A percentile compares a stretch with the other conserved stretches of the same genome.
These are phyloP conservation scores for Orbilia javanica DNA, from an alignment of 2,329 filamentous ascomycete species.

Conservation along the genomic window DNA sequence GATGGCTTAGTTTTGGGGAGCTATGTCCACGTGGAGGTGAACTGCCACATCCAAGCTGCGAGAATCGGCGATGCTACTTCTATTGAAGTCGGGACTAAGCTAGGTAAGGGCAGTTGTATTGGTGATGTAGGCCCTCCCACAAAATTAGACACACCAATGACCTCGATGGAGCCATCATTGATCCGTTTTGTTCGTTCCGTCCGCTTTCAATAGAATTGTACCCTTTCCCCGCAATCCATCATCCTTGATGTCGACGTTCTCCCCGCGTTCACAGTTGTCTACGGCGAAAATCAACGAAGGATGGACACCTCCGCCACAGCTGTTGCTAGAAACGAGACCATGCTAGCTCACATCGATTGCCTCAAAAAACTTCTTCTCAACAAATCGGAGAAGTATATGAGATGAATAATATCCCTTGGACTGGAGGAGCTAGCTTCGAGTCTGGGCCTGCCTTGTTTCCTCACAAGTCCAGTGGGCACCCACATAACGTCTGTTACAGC, in stretches of 20 bases:
- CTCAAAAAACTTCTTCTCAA: conserved; percentile 52
- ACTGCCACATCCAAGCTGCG: conserved; percentile 71
- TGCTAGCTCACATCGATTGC: conserved; percentile 53
- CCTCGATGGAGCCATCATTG: neutral
- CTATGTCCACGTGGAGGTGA: conserved; percentile 74
- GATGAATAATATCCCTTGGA: neutral
- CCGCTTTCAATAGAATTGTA: conserved; percentile 31
- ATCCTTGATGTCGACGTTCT: conserved; percentile 29
- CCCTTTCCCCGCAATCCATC: conserved; percentile 40
- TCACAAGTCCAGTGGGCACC: neutral
- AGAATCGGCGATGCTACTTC: conserved; percentile 70
- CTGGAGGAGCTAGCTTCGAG: neutral
- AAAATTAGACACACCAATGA: neutral
- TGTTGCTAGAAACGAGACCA: conserved; percentile 38
- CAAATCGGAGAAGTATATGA: conserved; percentile 48
- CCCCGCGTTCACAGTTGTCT: conserved; percentile 42
- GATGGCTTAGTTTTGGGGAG: conserved; percentile 71
- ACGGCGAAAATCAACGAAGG: conserved; percentile 46
- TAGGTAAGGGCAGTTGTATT: conserved; percentile 73
- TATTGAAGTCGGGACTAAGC: conserved; percentile 73
- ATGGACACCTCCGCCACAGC: conserved; percentile 38
- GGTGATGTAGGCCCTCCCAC: conserved; percentile 70
- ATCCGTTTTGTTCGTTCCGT: neutral
- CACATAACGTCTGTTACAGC: neutral
- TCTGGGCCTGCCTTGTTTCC: neutral